Base-by-base conservation (phyloP, 768 basidiomycete species). In the Cystobasidium tubakii region DNA sequence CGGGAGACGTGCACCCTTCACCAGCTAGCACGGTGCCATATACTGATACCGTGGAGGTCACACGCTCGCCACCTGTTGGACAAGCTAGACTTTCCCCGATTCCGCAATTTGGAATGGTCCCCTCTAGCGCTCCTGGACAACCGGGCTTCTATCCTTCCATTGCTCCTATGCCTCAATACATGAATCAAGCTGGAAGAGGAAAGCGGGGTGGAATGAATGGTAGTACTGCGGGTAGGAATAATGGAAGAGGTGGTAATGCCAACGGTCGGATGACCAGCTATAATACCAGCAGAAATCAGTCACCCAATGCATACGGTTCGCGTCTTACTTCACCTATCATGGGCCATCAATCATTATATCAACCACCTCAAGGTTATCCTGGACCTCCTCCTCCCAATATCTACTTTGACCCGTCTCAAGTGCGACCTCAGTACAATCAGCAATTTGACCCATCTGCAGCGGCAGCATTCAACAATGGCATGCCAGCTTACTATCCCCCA, bases 141-240 rank as follows among this genome's bases (percentile, higher is more conserved):
- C 17, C 27, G 25, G 23, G 23, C 57, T 60, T 60, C 57, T 29
- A 60, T 25, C 57, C 57, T 60, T 60, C 57, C 21, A 60, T 60
- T 21, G 25, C 57, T 2, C 33, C 57, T 34, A 60, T 60, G 57
- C 57, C 25, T 6, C 29, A 34, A 60, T 60, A 60, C 27, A 29
- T 25, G 23, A 29, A 23, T 60, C 57, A 27, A 2, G 4, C 57
- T 34, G 33, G 33, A 15, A 27, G 57, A 27, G 57, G 57, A 12
- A 60, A 60, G 57, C 12, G 57, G 29, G 57, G 57, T 60, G 57
- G 57, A 60, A 9, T 60, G 57, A 60, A 60, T 34, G 57, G 57
- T 21, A 60, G 29, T 34, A 12, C 7, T 6, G 6, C 29, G 1
- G 57, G 57, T 12, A 34, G 57, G 23, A 60, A 15, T 15, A 25